Evolutionary conservation across 1,139 yeast genomes (phyloP).

Genomic region (Casaregolazyma suthepensis): DNA sequence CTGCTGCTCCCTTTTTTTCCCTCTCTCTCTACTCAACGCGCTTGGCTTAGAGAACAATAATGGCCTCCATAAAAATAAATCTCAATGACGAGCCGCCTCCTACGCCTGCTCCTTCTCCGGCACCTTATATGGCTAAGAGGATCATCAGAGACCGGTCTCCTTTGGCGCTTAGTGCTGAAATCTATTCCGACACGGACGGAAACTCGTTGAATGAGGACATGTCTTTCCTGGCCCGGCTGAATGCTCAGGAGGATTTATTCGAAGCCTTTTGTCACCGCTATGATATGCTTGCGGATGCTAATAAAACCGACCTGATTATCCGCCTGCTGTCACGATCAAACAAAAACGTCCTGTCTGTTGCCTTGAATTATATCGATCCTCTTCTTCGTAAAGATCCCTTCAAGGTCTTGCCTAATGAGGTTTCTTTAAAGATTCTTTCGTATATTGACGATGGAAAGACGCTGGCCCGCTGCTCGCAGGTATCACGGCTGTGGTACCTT

Average conservation of each 20-base stretch:
- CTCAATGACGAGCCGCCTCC: constrained; percentile 15
- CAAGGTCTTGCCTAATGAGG: constrained; percentile 73
- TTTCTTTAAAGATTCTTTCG: constrained; percentile 75
- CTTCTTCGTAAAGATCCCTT: constrained; percentile 83
- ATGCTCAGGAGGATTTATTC: not conserved
- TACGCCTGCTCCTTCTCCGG: constrained; percentile 30
- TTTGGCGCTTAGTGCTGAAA: constrained; percentile 1
- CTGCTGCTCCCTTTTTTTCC: not conserved
- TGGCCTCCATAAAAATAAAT: constrained; percentile 5
- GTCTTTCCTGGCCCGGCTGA: not conserved
- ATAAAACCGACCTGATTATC: constrained; percentile 22
- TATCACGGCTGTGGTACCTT: constrained; percentile 38
- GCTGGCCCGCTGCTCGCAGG: constrained; percentile 40
- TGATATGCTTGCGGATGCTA: constrained; percentile 16
- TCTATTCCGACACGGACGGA: not conserved
- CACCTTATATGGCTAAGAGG: constrained; percentile 13
- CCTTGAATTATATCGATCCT: constrained; percentile 69
- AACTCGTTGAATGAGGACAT: not conserved
- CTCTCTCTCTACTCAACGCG: not conserved
- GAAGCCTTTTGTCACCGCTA: constrained; percentile 10
- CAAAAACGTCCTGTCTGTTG: constrained; percentile 60
- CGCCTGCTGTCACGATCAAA: constrained; percentile 28
- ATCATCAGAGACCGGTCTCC: constrained; percentile 2
- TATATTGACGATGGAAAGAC: constrained; percentile 56
- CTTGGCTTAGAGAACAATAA: not conserved